Base-by-base conservation (phyloP, 495 filamentous ascomycete species). In the Clohesyomyces aquaticus region DNA sequence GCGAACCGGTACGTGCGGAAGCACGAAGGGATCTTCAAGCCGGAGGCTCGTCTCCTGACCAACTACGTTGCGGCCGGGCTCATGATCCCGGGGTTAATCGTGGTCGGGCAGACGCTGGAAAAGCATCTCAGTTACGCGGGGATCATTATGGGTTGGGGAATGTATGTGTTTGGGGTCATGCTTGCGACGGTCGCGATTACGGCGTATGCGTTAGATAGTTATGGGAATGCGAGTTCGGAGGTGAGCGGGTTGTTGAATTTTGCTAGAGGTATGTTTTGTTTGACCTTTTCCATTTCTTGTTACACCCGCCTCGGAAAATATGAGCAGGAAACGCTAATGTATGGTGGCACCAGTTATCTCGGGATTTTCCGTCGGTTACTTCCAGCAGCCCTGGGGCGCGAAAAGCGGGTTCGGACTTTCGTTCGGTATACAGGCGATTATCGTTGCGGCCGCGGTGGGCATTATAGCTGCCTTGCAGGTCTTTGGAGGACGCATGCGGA, bases 101-200 rank as follows among this genome's bases (percentile, higher is more conserved):
- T 87, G 1, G 72, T 87, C 29, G 84, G 85, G 22, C 83, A 84
- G 65, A 76, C 78, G 22, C 75, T 87, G 0, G 76, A 83, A 55
- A 70, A 78, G 27, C 66, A 61, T 2, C 84, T 79, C 71, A 83
- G 86, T 64, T 86, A 79, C 69, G 83, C 85, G 78, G 76, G 78
- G 9, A 75, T 79, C 3, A 76, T 79, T 3, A 70, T 87, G n/a
- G 78, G 73, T n/a, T 80, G 79, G 80, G 85, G 78, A 3, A 68
- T 81, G 1, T 83, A 84, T 55, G 79, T 82, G 14, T 81, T 83
- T 59, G 84, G 83, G 0, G 81, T 87, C 68, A 87, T 90, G 81
- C 80, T 89, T 68, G 79, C 82, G 11, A 88, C 85, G 0, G 82
- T 85, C 0, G 82, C 81, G 0, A 73, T 88, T 21, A 84, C 80